Evolutionary conservation across 2,329 filamentous ascomycete genomes (phyloP).

Genomic region (Cryphonectria radicalis): DNA sequence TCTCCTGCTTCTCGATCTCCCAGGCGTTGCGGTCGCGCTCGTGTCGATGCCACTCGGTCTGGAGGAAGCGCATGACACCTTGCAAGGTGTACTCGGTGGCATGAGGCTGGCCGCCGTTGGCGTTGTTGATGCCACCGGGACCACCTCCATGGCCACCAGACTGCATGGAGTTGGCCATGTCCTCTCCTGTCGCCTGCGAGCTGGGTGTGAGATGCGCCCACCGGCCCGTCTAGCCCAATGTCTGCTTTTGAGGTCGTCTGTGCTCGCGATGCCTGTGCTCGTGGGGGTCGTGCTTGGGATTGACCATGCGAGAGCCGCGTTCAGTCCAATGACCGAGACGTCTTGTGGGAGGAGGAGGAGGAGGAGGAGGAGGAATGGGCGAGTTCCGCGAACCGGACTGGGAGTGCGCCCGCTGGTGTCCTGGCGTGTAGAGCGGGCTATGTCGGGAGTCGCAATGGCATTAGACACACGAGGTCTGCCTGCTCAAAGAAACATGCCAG

Average conservation of each 20-base stretch:
- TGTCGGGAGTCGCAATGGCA: slow-evolving; percentile 20
- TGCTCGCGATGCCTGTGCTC: slow-evolving; percentile 3
- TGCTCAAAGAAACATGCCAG: too few species aligned
- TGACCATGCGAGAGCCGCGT: slow-evolving; percentile 16
- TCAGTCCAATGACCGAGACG: slow-evolving; percentile 24
- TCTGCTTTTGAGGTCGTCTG: slow-evolving; percentile 9
- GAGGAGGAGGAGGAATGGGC: too few species aligned
- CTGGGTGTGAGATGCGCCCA: slow-evolving; percentile 23
- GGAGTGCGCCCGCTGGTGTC: slow-evolving; percentile 10
- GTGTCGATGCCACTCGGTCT: slow-evolving; percentile 98
- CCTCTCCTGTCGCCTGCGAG: slow-evolving; percentile 11
- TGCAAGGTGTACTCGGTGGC: slow-evolving; percentile 67
- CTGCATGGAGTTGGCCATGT: slow-evolving; percentile 29
- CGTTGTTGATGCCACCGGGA: slow-evolving; percentile 27
- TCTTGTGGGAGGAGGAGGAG: neutral
- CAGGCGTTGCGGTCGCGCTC: slow-evolving; percentile 97
- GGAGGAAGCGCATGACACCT: slow-evolving; percentile 97
- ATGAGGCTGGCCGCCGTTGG: slow-evolving; percentile 51
- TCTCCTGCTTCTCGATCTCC: slow-evolving; percentile 99
- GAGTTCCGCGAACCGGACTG: neutral
- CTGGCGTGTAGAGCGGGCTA: slow-evolving; percentile 20
- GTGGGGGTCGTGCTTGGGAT: slow-evolving; percentile 10
- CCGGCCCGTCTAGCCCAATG: slow-evolving; percentile 10
- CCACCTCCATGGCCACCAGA: slow-evolving; percentile 26
- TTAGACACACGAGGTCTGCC: neutral